Percentiles rank a stretch among this genome's conserved stretches.
Conservation (phyloP, 768 basidiomycete genomes). For the Rhodosporidiobolus sp. region DNA sequence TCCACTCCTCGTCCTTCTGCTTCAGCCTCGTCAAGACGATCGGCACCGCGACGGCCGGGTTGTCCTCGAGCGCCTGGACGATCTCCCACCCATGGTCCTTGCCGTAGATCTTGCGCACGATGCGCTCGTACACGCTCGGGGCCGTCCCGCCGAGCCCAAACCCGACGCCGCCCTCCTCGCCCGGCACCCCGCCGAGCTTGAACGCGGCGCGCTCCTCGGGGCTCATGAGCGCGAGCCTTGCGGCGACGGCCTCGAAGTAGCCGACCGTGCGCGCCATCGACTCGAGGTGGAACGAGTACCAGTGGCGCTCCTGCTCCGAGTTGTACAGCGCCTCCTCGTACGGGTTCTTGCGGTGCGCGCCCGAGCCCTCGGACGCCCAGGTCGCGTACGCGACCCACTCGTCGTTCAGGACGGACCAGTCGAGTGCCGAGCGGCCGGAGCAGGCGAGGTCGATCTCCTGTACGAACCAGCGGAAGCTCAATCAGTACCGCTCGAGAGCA, state of each 20-base stretch:
- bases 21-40: conserved; percentile 87
- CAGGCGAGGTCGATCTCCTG: conserved; percentile 88
- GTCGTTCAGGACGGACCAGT: conserved; percentile 93
- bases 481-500: conserved; percentile 12
- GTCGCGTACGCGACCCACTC: conserved; percentile 59
- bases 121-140: conserved; percentile 82
- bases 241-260: conserved; percentile 77
- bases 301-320: conserved; percentile 98
- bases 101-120: conserved; percentile 90
- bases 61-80: conserved; percentile 81
- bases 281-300: conserved; percentile 92
- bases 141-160: conserved; percentile 80
- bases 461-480: not conserved
- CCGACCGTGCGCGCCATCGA: conserved; percentile 83
- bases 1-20: conserved; percentile 96
- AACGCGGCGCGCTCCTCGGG: conserved; percentile 77
- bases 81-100: conserved; percentile 71
- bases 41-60: conserved; percentile 82
- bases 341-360: conserved; percentile 92
- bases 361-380: conserved; percentile 72
- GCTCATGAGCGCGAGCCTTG: conserved; percentile 81
- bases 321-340: conserved; percentile 95
- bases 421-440: conserved; percentile 88
- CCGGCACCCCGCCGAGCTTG: conserved; percentile 61
- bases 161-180: conserved; percentile 60